phyloP scores from a whole-genome alignment of 2,329 filamentous ascomycete species.

The Penicillium digitatum region DNA sequence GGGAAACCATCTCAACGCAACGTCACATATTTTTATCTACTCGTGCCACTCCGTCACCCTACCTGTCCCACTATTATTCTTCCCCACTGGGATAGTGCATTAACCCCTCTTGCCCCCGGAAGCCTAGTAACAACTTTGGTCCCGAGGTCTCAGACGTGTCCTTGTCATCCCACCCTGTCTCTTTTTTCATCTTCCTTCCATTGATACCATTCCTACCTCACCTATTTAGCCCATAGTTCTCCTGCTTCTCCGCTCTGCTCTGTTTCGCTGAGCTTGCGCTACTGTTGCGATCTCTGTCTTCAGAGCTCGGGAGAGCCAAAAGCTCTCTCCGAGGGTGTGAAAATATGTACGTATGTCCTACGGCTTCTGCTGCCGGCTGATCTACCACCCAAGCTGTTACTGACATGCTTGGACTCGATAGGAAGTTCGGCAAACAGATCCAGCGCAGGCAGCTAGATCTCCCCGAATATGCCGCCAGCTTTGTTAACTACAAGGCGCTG shows the following conservation, averaged over 20 bases:
- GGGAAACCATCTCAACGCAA: neutral
- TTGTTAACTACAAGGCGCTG: slow-evolving; percentile 98
- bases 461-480: slow-evolving; percentile 97
- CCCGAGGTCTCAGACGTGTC: neutral
- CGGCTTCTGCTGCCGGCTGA: neutral
- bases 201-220: neutral
- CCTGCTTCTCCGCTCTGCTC: neutral
- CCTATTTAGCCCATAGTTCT: neutral
- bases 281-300: neutral
- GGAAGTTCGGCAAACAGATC: slow-evolving; percentile 99
- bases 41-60: slow-evolving; percentile 10
- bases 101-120: slow-evolving; percentile 15
- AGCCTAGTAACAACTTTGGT: neutral
- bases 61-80: slow-evolving; percentile 20
- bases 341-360: slow-evolving; percentile 3
- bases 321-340: slow-evolving; percentile 10
- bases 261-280: slow-evolving; percentile 1
- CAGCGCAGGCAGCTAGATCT: slow-evolving; percentile 99
- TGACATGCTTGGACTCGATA: slow-evolving; percentile 39
- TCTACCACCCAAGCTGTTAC: neutral
- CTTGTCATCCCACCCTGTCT: slow-evolving; percentile 1
- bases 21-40: slow-evolving; percentile 13
- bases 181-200: neutral
- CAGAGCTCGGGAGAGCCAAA: slow-evolving; percentile 13
- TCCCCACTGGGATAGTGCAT: slow-evolving; percentile 15